These are phyloP conservation scores for Ceratocystis variospora DNA, from an alignment of 2,329 filamentous ascomycete genomes.

Conservation along the genomic window DNA sequence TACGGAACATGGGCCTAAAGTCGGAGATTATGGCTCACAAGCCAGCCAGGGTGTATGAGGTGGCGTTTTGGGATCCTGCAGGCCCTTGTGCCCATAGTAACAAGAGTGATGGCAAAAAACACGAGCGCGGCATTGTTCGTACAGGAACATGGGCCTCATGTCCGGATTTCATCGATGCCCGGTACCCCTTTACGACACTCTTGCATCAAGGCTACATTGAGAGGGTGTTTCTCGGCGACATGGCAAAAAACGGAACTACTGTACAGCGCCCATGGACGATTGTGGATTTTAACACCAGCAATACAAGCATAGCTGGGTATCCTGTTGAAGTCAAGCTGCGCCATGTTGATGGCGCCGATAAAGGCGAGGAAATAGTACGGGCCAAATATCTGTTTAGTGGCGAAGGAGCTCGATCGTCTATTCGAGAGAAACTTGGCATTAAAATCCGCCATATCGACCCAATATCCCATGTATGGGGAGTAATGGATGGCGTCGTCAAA, in stretches of 20 bases:
- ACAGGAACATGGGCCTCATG: conserved; percentile 76
- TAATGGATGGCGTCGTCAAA: conserved; percentile 59
- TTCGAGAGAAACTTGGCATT: conserved; percentile 53
- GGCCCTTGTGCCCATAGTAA: conserved; percentile 29
- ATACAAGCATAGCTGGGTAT: conserved; percentile 41
- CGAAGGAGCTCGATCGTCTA: conserved; percentile 54
- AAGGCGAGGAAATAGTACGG: conserved; percentile 44
- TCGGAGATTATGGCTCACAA: conserved; percentile 74
- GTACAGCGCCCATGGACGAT: conserved; percentile 55
- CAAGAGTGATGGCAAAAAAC: conserved; percentile 26
- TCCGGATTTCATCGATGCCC: conserved; percentile 64
- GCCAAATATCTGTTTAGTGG: conserved; percentile 60
- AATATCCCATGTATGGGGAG: conserved; percentile 59
- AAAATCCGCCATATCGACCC: conserved; percentile 58
- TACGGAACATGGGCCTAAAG: conserved; percentile 83
- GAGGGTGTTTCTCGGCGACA: conserved; percentile 52
- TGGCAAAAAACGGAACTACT: conserved; percentile 45
- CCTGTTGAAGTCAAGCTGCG: conserved; percentile 68
- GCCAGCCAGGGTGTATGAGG: conserved; percentile 72
- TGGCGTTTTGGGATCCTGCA: conserved; percentile 58
- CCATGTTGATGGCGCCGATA: conserved; percentile 56
- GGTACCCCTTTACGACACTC: conserved; percentile 57
- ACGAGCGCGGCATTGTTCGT: conserved; percentile 35
- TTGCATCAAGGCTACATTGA: conserved; percentile 61
- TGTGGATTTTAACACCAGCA: conserved; percentile 44